Evolutionary conservation across 2,329 filamentous ascomycete genomes (phyloP).

Genomic region (Botrytis aclada): DNA sequence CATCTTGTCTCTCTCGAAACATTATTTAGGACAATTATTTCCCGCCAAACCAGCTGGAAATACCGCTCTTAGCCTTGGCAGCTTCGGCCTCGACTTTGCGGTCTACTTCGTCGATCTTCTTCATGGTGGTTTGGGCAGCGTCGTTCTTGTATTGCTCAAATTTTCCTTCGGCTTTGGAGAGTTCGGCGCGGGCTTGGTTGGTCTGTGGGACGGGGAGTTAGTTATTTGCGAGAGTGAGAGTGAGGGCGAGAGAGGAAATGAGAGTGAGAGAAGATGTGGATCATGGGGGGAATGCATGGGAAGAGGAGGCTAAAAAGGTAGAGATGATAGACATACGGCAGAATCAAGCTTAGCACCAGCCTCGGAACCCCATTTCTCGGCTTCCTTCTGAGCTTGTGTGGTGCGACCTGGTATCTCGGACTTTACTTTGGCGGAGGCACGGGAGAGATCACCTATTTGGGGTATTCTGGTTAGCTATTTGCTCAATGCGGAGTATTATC

Average conservation of each 20-base stretch:
- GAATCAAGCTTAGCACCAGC: constrained; percentile 66
- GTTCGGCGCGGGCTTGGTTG: constrained; percentile 60
- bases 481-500: no score
- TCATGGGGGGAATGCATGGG: background rate
- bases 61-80: constrained; percentile 76
- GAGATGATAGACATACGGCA: constrained; percentile 52
- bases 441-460: constrained; percentile 70
- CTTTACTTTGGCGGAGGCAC: constrained; percentile 63
- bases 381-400: constrained; percentile 63
- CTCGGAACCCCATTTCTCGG: constrained; percentile 57
- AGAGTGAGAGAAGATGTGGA: no score
- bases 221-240: constrained; percentile 11
- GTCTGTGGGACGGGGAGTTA: constrained; percentile 44
- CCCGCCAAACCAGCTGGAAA: constrained; percentile 82
- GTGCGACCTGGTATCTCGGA: constrained; percentile 60
- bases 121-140: constrained; percentile 59
- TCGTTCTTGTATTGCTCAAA: constrained; percentile 60
- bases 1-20: background rate
- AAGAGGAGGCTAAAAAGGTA: background rate
- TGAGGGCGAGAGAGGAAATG: no score
- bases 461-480: constrained; percentile 14
- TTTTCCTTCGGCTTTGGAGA: constrained; percentile 59
- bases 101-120: constrained; percentile 80
- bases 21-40: constrained; percentile 41
- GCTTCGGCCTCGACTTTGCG: constrained; percentile 75